Base-by-base conservation (phyloP, 352 stramenopile genomes). In the Blastocystis sp. region DNA sequence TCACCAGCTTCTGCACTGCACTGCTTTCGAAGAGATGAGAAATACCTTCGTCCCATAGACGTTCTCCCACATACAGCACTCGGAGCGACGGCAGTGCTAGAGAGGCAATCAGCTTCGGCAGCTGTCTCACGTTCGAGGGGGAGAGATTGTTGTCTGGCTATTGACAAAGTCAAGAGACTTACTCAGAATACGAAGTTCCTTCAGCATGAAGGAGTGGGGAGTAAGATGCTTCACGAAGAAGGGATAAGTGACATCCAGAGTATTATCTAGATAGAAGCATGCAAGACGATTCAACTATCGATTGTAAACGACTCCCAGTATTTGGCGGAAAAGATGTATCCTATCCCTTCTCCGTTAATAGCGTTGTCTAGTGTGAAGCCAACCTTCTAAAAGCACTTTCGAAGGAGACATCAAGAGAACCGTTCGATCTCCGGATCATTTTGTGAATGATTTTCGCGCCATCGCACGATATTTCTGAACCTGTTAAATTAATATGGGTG, bases 241-340 rank as follows among this genome's bases (percentile, higher is more conserved):
- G 13, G 50, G 43, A n/a, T 41, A 77, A 56, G 66, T 55, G 5
- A 77, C 66, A 55, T 77, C 66, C 43, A 77, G 66, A 6, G 66
- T 77, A 55, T 77, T 77, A 55, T 77, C 66, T 77, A 55, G 20
- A 55, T 53, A 34, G 20, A 59, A 34, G 55, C 5, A 15, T 8
- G 29, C 29, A 53, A n/a, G 50, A 7, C 54, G 39, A 8, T 53
- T 23, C 6, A 18, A 77, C 66, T 77, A n/a, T 77, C 39, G 9
- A 77, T 77, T 13, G 66, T 77, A 34, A 77, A 77, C 6, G 66
- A 77, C n/a, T 77, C 66, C 66, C 66, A 77, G 39, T 77, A 77
- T 56, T 55, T 53, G 20, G 66, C 26, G 11, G 66, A 4, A 34
- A 54, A 77, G 39, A 77, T 39, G 50, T 56, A 77, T 59, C 66